Percentiles rank a stretch among this genome's conserved stretches.
Conservation (phyloP, 768 basidiomycete genomes). For the Tephrocybe sp. region DNA sequence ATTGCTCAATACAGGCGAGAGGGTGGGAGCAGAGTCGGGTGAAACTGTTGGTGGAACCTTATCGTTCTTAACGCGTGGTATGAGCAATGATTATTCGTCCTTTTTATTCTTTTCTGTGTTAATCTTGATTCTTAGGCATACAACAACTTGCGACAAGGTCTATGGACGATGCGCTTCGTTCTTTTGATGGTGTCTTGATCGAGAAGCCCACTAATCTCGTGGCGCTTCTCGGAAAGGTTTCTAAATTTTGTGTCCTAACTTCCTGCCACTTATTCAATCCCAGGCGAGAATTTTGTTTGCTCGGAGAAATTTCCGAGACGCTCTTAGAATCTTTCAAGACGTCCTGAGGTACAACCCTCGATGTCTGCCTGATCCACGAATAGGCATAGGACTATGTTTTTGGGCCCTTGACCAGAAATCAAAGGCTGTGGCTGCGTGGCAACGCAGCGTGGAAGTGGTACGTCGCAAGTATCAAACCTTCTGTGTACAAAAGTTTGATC, state of each 20-base stretch:
- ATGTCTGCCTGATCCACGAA: slow-evolving; percentile 89
- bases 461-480: slow-evolving; percentile 26
- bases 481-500: background rate
- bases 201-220: slow-evolving; percentile 85
- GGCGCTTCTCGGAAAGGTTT: slow-evolving; percentile 83
- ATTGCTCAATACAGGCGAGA: slow-evolving; percentile 62
- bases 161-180: slow-evolving; percentile 78
- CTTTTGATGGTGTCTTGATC: slow-evolving; percentile 78
- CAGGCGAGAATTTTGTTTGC: slow-evolving; percentile 88
- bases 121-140: slow-evolving; percentile 53
- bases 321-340: slow-evolving; percentile 84
- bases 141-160: slow-evolving; percentile 78
- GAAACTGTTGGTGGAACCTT: slow-evolving; percentile 56
- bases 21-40: slow-evolving; percentile 55
- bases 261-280: background rate
- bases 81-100: slow-evolving; percentile 12
- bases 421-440: slow-evolving; percentile 88
- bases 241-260: background rate
- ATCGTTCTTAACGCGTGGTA: slow-evolving; percentile 68
- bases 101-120: background rate
- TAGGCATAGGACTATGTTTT: slow-evolving; percentile 92
- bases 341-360: slow-evolving; percentile 76
- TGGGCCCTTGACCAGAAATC: slow-evolving; percentile 86
- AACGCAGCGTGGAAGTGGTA: slow-evolving; percentile 83
- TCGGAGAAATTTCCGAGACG: slow-evolving; percentile 70